Conservation (phyloP, 768 basidiomycete genomes). For the Pleurotus pulmonarius region DNA sequence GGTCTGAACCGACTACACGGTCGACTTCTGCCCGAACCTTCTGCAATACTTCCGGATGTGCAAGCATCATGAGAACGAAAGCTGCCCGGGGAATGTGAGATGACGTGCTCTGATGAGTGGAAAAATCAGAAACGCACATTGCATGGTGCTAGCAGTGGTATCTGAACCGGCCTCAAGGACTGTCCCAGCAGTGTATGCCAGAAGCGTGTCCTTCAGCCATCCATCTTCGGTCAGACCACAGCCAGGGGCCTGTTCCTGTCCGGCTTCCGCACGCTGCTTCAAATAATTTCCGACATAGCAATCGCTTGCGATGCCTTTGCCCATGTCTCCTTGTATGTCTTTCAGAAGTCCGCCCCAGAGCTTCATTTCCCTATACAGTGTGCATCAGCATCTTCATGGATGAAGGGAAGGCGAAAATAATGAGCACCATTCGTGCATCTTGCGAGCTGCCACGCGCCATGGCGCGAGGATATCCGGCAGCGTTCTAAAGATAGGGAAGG, state of each 20-base stretch:
- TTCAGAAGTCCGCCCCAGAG: conserved; percentile 22
- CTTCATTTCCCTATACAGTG: conserved; percentile 18
- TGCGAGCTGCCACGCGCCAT: conserved; percentile 1
- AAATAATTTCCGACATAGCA: conserved; percentile 19
- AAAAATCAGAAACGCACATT: conserved; percentile 21
- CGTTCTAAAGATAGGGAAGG: conserved; percentile 2
- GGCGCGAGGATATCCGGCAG: conserved; percentile 1
- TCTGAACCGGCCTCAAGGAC: conserved; percentile 27
- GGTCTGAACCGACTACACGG: conserved; percentile 30
- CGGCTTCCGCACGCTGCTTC: conserved; percentile 18
- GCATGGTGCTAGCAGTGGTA: conserved; percentile 22
- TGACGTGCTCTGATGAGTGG: conserved; percentile 9
- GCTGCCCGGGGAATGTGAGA: conserved; percentile 12
- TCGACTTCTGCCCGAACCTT: conserved; percentile 54
- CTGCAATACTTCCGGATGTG: conserved; percentile 39
- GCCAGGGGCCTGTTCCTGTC: conserved; percentile 19
- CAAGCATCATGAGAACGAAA: conserved; percentile 10
- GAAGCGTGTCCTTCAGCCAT: conserved; percentile 24
- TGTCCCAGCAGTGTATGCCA: conserved; percentile 23
- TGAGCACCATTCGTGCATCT: conserved; percentile 19
- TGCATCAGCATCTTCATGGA: not conserved
- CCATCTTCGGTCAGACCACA: conserved; percentile 22
- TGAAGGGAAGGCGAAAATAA: not conserved
- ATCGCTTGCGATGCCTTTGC: conserved; percentile 15
- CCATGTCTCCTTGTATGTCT: conserved; percentile 18